phyloP scores from a whole-genome alignment of 148 eudicot species.

The Arbutus unedo region DNA sequence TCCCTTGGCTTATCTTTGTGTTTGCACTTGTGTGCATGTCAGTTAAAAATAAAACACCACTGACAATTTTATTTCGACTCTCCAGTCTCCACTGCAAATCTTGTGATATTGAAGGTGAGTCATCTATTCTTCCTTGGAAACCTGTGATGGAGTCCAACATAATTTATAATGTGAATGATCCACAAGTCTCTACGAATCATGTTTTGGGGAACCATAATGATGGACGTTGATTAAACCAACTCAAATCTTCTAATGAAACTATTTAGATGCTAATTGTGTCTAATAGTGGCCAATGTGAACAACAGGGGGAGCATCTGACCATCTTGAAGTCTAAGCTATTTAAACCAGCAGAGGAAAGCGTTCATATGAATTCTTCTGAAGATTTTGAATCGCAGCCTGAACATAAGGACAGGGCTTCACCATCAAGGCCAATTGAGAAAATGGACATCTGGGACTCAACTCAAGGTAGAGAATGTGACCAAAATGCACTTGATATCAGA shows the following conservation, averaged over 20 bases:
- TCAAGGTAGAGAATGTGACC: conserved; percentile 5
- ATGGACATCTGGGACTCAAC: conserved; percentile 3
- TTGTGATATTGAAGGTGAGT: background rate
- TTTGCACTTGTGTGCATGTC: background rate
- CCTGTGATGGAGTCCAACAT: background rate
- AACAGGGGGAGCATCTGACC: background rate
- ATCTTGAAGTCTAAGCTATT: background rate
- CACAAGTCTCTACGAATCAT: background rate
- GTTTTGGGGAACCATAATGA: background rate
- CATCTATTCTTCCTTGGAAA: background rate
- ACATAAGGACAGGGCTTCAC: background rate
- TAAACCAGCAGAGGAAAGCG: background rate
- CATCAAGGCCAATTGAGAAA: conserved; percentile 5
- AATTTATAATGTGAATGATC: background rate
- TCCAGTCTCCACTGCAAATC: background rate
- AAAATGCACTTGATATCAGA: background rate
- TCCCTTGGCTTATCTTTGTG: background rate
- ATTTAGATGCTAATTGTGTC: background rate
- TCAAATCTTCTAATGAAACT: background rate
- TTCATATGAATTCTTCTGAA: background rate
- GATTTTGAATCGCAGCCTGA: background rate
- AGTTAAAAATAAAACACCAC: background rate
- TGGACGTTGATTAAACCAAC: background rate
- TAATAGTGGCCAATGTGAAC: background rate
- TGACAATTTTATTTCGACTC: background rate